A percentile compares a stretch with the other conserved stretches of the same genome.
phyloP scores from a whole-genome alignment of 257 asterid genomes.

The Echites panduratus region DNA sequence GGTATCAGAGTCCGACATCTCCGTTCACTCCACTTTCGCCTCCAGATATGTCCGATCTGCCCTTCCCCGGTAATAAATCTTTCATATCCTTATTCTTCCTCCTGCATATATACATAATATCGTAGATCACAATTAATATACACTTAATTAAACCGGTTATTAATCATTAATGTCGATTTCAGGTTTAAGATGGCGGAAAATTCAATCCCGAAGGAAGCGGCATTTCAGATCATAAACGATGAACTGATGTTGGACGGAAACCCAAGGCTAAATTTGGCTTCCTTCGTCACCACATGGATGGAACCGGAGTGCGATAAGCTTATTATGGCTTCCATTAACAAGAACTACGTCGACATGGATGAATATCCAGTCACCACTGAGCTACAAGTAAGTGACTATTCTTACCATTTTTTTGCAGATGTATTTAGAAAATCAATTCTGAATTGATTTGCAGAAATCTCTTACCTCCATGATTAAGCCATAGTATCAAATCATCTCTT shows the following conservation, averaged over 20 bases:
- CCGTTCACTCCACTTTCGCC: constrained; percentile 73
- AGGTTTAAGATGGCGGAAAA: constrained; percentile 77
- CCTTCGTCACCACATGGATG: constrained; percentile 96
- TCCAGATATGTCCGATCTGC: constrained; percentile 71
- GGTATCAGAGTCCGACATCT: constrained; percentile 47
- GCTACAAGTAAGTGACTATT: constrained; percentile 42
- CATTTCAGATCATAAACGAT: constrained; percentile 87
- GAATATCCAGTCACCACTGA: constrained; percentile 95
- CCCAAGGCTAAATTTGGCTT: constrained; percentile 82
- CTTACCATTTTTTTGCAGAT: no score
- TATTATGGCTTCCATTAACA: constrained; percentile 67
- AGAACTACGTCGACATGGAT: constrained; percentile 93
- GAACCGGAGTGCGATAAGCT: constrained; percentile 94
- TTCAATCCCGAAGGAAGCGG: constrained; percentile 94
- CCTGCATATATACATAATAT: not conserved
- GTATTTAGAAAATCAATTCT: no score
- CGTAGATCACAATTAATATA: not conserved
- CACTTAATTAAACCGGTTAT: not conserved
- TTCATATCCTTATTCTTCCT: not conserved
- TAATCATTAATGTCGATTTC: not conserved
- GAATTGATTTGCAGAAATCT: no score
- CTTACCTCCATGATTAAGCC: no score
- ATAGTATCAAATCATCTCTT: no score
- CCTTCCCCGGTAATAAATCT: constrained; percentile 56
- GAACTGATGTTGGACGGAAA: constrained; percentile 95